Evolutionary conservation across 1,284 basidiomycete genomes (phyloP).

Genomic region (Apiotrichum mycotoxinovorans): DNA sequence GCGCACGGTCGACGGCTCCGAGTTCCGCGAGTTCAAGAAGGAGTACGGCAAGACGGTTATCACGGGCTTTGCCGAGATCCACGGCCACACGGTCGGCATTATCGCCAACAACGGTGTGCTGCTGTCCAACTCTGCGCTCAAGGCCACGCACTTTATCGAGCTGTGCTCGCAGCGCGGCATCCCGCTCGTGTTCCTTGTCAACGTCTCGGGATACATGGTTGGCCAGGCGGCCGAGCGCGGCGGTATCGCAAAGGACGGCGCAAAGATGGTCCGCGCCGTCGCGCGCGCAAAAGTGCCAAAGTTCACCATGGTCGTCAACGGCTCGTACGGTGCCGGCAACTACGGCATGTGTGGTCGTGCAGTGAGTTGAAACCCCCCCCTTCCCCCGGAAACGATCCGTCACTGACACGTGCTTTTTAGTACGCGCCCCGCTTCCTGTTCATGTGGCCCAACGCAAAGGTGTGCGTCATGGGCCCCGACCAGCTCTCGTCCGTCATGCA

Average conservation of each 20-base stretch:
- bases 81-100: constrained; percentile 79
- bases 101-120: constrained; percentile 92
- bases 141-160: constrained; percentile 92
- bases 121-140: constrained; percentile 87
- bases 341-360: constrained; percentile 90
- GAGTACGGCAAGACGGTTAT: constrained; percentile 88
- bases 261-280: constrained; percentile 96
- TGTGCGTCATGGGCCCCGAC: constrained; percentile 93
- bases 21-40: constrained; percentile 92
- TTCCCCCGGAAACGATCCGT: no score
- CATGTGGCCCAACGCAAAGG: constrained; percentile 97
- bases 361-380: constrained; percentile 52
- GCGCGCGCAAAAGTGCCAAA: constrained; percentile 93
- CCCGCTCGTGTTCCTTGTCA: constrained; percentile 87
- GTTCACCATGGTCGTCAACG: constrained; percentile 89
- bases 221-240: constrained; percentile 88
- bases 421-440: constrained; percentile 92
- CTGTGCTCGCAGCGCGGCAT: constrained; percentile 87
- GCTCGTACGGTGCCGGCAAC: constrained; percentile 85
- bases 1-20: constrained; percentile 83
- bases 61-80: constrained; percentile 87
- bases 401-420: constrained; percentile 51
- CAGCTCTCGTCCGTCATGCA: constrained; percentile 91
- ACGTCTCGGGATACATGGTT: constrained; percentile 90
- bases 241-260: constrained; percentile 96